Conservation (phyloP, 2,329 filamentous ascomycete species). For the Sarocladium oryzae region DNA sequence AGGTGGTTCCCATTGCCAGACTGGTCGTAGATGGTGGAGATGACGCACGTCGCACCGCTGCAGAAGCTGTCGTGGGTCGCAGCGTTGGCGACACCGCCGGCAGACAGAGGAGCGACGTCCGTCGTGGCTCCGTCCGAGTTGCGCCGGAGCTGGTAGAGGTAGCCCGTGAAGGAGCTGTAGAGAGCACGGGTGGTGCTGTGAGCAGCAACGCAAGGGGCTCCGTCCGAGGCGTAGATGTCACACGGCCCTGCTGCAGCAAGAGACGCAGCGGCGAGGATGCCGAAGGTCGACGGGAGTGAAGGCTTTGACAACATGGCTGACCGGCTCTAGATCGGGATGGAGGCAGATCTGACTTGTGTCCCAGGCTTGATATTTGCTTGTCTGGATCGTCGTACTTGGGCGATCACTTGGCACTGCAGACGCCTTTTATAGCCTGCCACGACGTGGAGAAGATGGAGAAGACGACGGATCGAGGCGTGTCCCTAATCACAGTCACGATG, state of each 20-base stretch:
- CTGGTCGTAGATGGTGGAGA: slow-evolving; percentile 60
- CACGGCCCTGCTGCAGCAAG: slow-evolving; percentile 37
- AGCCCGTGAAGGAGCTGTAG: slow-evolving; percentile 40
- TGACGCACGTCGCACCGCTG: slow-evolving; percentile 52
- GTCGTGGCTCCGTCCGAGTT: not conserved
- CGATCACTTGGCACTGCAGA: too few species aligned
- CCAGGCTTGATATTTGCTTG: too few species aligned
- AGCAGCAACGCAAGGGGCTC: slow-evolving; percentile 56
- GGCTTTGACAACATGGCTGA: too few species aligned
- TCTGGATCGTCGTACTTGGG: too few species aligned
- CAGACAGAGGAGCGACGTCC: not conserved
- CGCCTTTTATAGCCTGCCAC: too few species aligned
- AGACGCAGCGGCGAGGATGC: too few species aligned
- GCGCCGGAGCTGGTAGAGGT: not conserved
- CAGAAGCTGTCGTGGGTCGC: slow-evolving; percentile 57
- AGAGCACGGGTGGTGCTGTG: slow-evolving; percentile 60
- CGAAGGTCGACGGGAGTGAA: too few species aligned
- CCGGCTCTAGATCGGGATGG: too few species aligned
- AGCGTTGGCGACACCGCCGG: slow-evolving; percentile 53
- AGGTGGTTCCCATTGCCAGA: slow-evolving; percentile 56
- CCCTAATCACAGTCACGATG: too few species aligned
- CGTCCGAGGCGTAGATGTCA: slow-evolving; percentile 52
- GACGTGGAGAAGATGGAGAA: too few species aligned
- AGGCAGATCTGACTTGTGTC: too few species aligned
- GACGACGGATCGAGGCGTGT: too few species aligned